Percentiles rank a stretch among this genome's conserved stretches.
Evolutionary conservation across 2,329 filamentous ascomycete genomes (phyloP).

Genomic region (Sclerotinia borealis): DNA sequence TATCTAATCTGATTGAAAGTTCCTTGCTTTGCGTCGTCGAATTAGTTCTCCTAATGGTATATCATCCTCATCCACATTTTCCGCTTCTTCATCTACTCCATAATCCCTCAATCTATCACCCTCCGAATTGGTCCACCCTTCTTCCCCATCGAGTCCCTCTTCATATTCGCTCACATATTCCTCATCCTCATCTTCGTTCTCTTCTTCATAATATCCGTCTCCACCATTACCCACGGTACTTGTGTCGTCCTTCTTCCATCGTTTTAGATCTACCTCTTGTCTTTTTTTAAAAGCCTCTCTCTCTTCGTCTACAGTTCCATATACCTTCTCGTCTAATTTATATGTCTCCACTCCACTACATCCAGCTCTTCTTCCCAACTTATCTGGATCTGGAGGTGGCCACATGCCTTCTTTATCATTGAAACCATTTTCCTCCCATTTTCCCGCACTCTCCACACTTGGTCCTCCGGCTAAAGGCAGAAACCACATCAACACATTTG

Average conservation of each 20-base stretch:
- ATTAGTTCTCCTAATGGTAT: constrained; percentile 65
- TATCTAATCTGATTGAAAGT: neutral
- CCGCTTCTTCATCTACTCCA: constrained; percentile 71
- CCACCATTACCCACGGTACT: neutral
- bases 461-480: constrained; percentile 57
- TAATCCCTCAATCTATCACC: constrained; percentile 70
- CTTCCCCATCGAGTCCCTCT: constrained; percentile 41
- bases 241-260: constrained; percentile 26
- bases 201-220: constrained; percentile 16
- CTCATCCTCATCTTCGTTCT: constrained; percentile 23
- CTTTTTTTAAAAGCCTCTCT: constrained; percentile 44
- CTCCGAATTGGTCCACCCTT: constrained; percentile 67
- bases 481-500: constrained; percentile 61
- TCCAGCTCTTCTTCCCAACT: constrained; percentile 35
- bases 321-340: constrained; percentile 14
- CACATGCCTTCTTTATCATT: constrained; percentile 57
- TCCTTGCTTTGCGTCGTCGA: constrained; percentile 42
- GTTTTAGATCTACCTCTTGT: constrained; percentile 44
- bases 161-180: constrained; percentile 31
- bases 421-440: constrained; percentile 71
- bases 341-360: constrained; percentile 2
- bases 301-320: constrained; percentile 34
- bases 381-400: constrained; percentile 60
- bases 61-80: constrained; percentile 53
- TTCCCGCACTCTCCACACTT: constrained; percentile 34